Evolutionary conservation across 495 filamentous ascomycete genomes (phyloP).

Genomic region (Penicillium soppii): DNA sequence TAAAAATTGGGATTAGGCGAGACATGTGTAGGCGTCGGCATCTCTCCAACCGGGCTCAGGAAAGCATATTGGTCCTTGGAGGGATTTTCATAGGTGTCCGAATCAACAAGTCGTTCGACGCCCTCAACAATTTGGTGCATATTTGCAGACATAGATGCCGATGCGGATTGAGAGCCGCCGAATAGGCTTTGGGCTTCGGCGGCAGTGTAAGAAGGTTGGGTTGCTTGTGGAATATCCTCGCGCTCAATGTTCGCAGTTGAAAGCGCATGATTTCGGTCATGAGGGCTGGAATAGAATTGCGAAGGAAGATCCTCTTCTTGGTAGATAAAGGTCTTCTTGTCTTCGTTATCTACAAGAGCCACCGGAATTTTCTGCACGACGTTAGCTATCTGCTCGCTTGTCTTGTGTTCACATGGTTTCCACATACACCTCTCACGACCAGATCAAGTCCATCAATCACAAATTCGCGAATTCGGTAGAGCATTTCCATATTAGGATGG

Average conservation of each 20-base stretch:
- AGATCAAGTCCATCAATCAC: constrained; percentile 64
- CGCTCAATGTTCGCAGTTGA: constrained; percentile 42
- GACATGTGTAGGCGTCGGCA: constrained; percentile 28
- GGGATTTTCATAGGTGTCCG: constrained; percentile 48
- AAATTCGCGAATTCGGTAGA: constrained; percentile 65
- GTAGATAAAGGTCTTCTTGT: constrained; percentile 55
- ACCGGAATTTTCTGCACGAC: constrained; percentile 43
- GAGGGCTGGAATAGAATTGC: constrained; percentile 47
- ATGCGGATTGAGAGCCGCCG: constrained; percentile 47
- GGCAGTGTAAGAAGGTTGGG: constrained; percentile 28
- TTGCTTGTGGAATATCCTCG: constrained; percentile 41
- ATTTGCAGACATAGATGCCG: constrained; percentile 45
- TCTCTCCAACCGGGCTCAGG: constrained; percentile 19
- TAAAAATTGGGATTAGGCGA: constrained; percentile 22
- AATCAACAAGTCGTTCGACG: constrained; percentile 58
- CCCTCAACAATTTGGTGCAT: constrained; percentile 65
- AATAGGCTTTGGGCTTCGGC: constrained; percentile 39
- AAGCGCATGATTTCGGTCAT: constrained; percentile 35
- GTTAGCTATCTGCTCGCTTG: constrained; percentile 1
- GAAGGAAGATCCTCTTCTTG: constrained; percentile 54
- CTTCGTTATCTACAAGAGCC: constrained; percentile 44
- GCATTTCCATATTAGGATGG: constrained; percentile 69
- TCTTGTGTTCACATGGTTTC: not conserved
- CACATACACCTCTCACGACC: constrained; percentile 51
- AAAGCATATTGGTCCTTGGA: constrained; percentile 30